Percentiles rank a stretch among this genome's conserved stretches.
Evolutionary conservation across 2,329 filamentous ascomycete species (phyloP).

Genomic region (Botryosphaeria agaves): DNA sequence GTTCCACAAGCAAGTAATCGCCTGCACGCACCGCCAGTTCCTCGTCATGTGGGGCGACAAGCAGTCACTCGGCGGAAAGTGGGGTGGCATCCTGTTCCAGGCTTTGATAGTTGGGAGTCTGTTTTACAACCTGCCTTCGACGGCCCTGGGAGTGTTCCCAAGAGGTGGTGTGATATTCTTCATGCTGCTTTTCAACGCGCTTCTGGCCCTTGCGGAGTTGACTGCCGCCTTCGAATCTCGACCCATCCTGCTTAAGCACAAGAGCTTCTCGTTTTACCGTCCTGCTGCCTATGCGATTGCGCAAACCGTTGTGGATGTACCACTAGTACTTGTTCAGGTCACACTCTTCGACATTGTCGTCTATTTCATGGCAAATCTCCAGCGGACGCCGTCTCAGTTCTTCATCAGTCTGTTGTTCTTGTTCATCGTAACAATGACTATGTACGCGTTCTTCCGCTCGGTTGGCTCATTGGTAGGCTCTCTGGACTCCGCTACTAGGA

Average conservation of each 20-base stretch:
- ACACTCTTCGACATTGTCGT: conserved; percentile 38
- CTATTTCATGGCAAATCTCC: conserved; percentile 48
- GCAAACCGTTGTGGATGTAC: conserved; percentile 35
- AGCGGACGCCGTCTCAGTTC: conserved; percentile 33
- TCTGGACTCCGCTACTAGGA: conserved; percentile 15
- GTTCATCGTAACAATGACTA: conserved; percentile 31
- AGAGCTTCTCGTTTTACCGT: conserved; percentile 51
- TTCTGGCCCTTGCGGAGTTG: conserved; percentile 47
- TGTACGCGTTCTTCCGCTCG: conserved; percentile 23
- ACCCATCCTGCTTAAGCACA: conserved; percentile 53
- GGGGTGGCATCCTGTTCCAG: conserved; percentile 30
- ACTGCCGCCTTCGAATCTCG: conserved; percentile 43
- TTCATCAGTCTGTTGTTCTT: conserved; percentile 38
- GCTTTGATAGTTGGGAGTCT: conserved; percentile 48
- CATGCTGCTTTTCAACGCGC: conserved; percentile 41
- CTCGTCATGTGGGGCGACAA: conserved; percentile 37
- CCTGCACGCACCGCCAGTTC: conserved; percentile 23
- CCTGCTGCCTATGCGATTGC: conserved; percentile 42
- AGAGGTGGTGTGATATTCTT: conserved; percentile 21
- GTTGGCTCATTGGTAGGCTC: conserved; percentile 4
- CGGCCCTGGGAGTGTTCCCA: conserved; percentile 42
- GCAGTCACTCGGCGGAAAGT: conserved; percentile 32
- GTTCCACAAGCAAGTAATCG: conserved; percentile 21
- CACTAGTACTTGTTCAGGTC: conserved; percentile 40
- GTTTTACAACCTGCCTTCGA: conserved; percentile 45